A percentile compares a stretch with the other conserved stretches of the same genome.
Conservation (phyloP, 2,329 filamentous ascomycete genomes). For the Knufia fluminis region DNA sequence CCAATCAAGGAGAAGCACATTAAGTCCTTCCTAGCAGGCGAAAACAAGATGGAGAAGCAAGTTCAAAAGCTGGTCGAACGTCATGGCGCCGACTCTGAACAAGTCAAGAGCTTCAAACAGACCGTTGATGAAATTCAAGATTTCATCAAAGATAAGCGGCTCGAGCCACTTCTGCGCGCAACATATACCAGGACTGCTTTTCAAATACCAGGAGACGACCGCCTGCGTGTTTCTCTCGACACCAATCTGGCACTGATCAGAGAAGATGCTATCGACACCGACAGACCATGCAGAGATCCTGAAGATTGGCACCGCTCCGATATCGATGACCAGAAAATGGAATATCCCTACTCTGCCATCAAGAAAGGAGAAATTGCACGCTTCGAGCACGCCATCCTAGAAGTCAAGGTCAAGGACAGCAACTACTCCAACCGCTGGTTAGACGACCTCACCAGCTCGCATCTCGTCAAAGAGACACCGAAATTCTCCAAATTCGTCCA, state of each 20-base stretch:
- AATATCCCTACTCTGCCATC: slow-evolving; percentile 78
- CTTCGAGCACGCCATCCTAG: slow-evolving; percentile 83
- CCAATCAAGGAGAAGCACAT: slow-evolving; percentile 91
- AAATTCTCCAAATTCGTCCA: slow-evolving; percentile 97
- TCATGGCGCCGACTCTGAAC: slow-evolving; percentile 56
- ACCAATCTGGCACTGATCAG: slow-evolving; percentile 82
- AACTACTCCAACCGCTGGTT: slow-evolving; percentile 70
- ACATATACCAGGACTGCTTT: slow-evolving; percentile 94
- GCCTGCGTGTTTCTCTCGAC: slow-evolving; percentile 85
- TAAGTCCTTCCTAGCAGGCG: slow-evolving; percentile 71
- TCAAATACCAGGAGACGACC: slow-evolving; percentile 87
- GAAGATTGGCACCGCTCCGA: slow-evolving; percentile 85
- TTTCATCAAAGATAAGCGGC: slow-evolving; percentile 65
- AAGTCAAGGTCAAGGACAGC: slow-evolving; percentile 76
- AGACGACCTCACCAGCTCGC: slow-evolving; percentile 81
- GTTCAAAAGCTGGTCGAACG: slow-evolving; percentile 74
- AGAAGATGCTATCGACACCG: slow-evolving; percentile 62
- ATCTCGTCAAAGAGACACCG: slow-evolving; percentile 80
- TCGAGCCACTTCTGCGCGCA: slow-evolving; percentile 78
- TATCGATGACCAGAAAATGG: slow-evolving; percentile 72
- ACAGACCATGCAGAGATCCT: slow-evolving; percentile 81
- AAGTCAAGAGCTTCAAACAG: slow-evolving; percentile 59
- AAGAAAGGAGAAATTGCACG: slow-evolving; percentile 83
- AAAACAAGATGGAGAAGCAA: slow-evolving; percentile 88
- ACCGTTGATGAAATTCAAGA: slow-evolving; percentile 68